Base-by-base conservation (phyloP, 2,329 filamentous ascomycete species). In the Beauveria brongniartii region DNA sequence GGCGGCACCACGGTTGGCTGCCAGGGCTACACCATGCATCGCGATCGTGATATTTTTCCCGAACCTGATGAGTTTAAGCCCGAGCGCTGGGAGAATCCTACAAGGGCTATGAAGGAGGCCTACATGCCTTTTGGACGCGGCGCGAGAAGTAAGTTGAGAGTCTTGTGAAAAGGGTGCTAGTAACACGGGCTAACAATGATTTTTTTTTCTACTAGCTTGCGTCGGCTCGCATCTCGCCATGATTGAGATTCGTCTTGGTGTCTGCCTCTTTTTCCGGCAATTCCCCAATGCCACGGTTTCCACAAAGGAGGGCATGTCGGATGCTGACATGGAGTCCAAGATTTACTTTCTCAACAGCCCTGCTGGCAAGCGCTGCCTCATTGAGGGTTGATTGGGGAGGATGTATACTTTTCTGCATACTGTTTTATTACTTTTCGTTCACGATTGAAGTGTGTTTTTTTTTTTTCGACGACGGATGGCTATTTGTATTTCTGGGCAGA, bases 161-260 rank as follows among this genome's bases (percentile, higher is more conserved):
- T 2, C 53, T 28, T 41, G 50, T 34, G 1, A 14, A 12, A 14
- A 5, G 12, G 12, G 12, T 34, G 10, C 30, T 14, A 34, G 12
- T 34, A 34, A 34, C 12, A 34, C 30, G 12, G 20, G 44, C 55
- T 57, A 48, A 57, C 55, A n/a, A 26, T 41, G 3, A 20, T 18
- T 5, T 12, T 14, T 16, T 5, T 14, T 9, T 16, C 1, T 5
- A 26, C 8, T 20, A 57, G 55, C 69, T 2, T 87, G 84, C 63
- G 72, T 87, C 18, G 83, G 83, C 2, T 71, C 82, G 28, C 81
- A 85, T 62, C 73, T 87, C 22, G 83, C 83, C 0, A 72, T 74
- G 24, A 82, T 82, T 70, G 82, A 86, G 65, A 66, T 86, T 34
- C 74, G 82, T 9, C 75, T 82, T 41, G 80, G 75, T 0, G 73